Conservation (phyloP, 805 yeast species). For the Hanseniaspora lindneri region DNA sequence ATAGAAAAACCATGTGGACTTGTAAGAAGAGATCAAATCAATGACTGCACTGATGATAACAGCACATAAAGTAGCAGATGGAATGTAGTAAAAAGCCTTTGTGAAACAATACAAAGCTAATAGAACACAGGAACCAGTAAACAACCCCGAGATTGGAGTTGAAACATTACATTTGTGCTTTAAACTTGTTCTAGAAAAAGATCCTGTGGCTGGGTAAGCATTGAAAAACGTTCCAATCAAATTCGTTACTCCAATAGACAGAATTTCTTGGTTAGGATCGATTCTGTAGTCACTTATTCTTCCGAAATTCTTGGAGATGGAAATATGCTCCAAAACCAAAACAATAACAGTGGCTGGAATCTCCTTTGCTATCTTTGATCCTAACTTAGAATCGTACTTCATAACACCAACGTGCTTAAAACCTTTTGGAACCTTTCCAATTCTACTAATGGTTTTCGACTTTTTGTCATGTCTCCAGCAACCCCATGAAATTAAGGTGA, state of each 20-base stretch:
- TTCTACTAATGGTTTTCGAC: constrained; percentile 38
- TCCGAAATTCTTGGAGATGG: constrained; percentile 88
- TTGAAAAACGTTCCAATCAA: constrained; percentile 82
- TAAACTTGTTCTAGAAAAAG: constrained; percentile 87
- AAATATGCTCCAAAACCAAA: constrained; percentile 78
- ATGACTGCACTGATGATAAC: constrained; percentile 88
- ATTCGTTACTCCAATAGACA: constrained; percentile 88
- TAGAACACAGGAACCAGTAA: constrained; percentile 79
- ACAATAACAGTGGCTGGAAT: constrained; percentile 78
- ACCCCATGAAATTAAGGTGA: constrained; percentile 75
- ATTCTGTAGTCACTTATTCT: constrained; percentile 83
- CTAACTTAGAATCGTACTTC: constrained; percentile 48
- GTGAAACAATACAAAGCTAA: constrained; percentile 79
- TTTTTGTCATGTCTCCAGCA: constrained; percentile 43
- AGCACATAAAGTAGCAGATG: constrained; percentile 77
- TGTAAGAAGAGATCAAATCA: constrained; percentile 64
- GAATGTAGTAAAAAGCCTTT: constrained; percentile 73
- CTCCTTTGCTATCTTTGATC: constrained; percentile 54
- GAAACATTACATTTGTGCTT: constrained; percentile 92
- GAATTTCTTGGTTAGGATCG: constrained; percentile 82
- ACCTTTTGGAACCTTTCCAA: constrained; percentile 77
- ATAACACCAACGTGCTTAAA: constrained; percentile 64
- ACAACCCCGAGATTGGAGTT: constrained; percentile 85
- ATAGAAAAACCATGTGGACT: constrained; percentile 59
- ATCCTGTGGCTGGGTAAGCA: constrained; percentile 94